Conservation (phyloP, 2,329 filamentous ascomycete species). For the Cladosporium colombiae region DNA sequence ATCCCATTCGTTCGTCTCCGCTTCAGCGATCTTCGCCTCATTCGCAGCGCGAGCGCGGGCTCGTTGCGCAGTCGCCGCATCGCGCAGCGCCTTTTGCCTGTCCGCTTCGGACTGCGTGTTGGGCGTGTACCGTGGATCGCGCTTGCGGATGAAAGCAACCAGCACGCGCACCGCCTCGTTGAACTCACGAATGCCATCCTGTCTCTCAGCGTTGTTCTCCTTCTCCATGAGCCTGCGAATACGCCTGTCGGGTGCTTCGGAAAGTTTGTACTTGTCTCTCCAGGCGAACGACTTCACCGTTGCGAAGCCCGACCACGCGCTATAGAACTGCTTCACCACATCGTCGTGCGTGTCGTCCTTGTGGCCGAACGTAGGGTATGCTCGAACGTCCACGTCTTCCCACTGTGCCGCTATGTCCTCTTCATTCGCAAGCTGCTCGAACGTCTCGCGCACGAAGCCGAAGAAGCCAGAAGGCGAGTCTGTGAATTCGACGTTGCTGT, state of each 20-base stretch:
- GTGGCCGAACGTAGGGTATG: conserved; percentile 82
- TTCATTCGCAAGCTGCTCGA: conserved; percentile 76
- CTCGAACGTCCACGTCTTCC: conserved; percentile 59
- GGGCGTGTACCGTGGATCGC: conserved; percentile 80
- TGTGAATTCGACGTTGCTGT: conserved; percentile 73
- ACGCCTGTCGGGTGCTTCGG: conserved; percentile 83
- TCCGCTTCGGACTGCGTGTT: conserved; percentile 78
- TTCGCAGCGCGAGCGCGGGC: conserved; percentile 80
- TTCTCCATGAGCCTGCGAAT: conserved; percentile 88
- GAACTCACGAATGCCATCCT: conserved; percentile 82
- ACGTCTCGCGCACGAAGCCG: conserved; percentile 72
- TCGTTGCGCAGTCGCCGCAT: conserved; percentile 80
- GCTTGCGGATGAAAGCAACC: conserved; percentile 84
- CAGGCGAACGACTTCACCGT: conserved; percentile 86
- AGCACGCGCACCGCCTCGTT: conserved; percentile 88
- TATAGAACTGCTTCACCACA: conserved; percentile 79
- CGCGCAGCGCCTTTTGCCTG: conserved; percentile 73
- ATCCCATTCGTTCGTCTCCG: conserved; percentile 73
- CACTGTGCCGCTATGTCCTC: conserved; percentile 74
- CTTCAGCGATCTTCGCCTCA: conserved; percentile 67
- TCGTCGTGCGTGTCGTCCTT: conserved; percentile 74
- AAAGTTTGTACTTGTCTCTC: conserved; percentile 80
- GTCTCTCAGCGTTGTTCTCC: conserved; percentile 82
- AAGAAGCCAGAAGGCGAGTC: conserved; percentile 84
- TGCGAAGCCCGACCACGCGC: conserved; percentile 74